Conservation (phyloP, 352 stramenopile species). For the Globisporangium iwayamae region DNA sequence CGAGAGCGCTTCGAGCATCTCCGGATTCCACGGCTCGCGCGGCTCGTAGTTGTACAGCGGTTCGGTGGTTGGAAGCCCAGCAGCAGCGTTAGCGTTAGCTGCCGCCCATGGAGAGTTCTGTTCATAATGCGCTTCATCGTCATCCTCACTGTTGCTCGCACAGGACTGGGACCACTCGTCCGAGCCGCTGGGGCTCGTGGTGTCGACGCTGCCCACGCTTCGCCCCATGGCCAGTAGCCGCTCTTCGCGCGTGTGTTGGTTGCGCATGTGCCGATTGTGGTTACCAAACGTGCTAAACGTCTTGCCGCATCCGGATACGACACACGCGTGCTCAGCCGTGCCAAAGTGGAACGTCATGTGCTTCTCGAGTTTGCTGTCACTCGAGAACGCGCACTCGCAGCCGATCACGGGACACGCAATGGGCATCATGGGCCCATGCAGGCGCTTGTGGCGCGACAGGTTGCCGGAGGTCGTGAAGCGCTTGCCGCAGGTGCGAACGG, state of each 20-base stretch:
- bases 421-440: conserved; percentile 16
- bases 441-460: conserved; percentile 26
- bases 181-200: conserved; percentile 5
- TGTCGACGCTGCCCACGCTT: background rate
- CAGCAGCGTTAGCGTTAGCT: background rate
- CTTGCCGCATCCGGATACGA: conserved; percentile 40
- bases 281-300: conserved; percentile 62
- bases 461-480: conserved; percentile 33
- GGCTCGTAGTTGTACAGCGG: conserved; percentile 2
- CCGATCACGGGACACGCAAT: conserved; percentile 6
- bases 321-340: conserved; percentile 21
- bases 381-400: conserved; percentile 14
- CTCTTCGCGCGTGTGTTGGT: conserved; percentile 30
- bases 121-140: background rate
- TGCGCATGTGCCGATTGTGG: conserved; percentile 63
- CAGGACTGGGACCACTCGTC: conserved; percentile 9
- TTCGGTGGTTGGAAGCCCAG: conserved; percentile 1
- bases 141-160: background rate
- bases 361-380: conserved; percentile 9
- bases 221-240: background rate
- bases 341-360: conserved; percentile 14
- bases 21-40: conserved; percentile 27
- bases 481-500: conserved; percentile 24
- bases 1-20: conserved; percentile 40
- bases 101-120: background rate